Evolutionary conservation across 805 yeast species (phyloP).

Genomic region (Yamadazyma nakazawae): DNA sequence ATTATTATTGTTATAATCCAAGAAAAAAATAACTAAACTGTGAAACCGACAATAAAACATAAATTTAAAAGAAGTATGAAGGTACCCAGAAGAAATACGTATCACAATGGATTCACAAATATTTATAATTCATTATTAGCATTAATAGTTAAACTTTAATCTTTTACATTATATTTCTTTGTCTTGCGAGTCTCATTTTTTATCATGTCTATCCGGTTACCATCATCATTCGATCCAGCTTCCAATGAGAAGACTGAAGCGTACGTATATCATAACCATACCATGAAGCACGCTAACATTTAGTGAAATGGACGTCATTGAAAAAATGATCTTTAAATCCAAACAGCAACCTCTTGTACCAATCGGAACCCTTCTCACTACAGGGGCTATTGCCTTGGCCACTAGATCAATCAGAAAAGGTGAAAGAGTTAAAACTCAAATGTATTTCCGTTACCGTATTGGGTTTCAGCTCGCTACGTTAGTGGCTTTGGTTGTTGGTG

Average conservation of each 20-base stretch:
- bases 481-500: slow-evolving; percentile 79
- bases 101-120: too few relatives aligned
- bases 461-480: slow-evolving; percentile 82
- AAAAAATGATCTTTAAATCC: slow-evolving; percentile 58
- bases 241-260: slow-evolving; percentile 32
- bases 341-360: slow-evolving; percentile 91
- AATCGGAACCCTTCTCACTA: slow-evolving; percentile 71
- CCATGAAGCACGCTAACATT: slow-evolving; percentile 13
- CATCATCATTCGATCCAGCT: slow-evolving; percentile 47
- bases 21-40: too few relatives aligned
- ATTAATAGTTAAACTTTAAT: too few relatives aligned
- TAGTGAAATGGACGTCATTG: slow-evolving; percentile 44
- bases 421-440: slow-evolving; percentile 71
- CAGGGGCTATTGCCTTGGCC: slow-evolving; percentile 77
- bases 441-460: slow-evolving; percentile 87
- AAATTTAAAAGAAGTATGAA: too few relatives aligned
- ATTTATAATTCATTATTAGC: too few relatives aligned
- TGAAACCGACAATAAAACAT: too few relatives aligned
- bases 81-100: too few relatives aligned
- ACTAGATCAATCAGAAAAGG: slow-evolving; percentile 73
- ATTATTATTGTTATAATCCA: too few relatives aligned
- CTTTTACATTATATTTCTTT: background rate
- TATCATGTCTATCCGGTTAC: slow-evolving; percentile 26
- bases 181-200: background rate
- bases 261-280: slow-evolving; percentile 33